These are phyloP conservation scores for Epipyxis sp. DNA, from an alignment of 108 stramenopile species.

Conservation along the genomic window DNA sequence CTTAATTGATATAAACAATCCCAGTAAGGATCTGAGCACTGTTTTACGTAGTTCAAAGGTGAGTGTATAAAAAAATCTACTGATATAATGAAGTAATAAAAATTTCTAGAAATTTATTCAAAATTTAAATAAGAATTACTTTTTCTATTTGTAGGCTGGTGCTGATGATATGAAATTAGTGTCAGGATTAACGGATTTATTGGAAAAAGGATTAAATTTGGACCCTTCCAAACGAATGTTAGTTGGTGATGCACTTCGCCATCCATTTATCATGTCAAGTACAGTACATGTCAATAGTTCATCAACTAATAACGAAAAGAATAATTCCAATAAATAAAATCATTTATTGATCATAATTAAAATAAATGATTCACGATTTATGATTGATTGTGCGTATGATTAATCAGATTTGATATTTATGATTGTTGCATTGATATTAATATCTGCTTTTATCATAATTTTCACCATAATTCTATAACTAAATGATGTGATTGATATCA, in stretches of 20 bases:
- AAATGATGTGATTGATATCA: no score
- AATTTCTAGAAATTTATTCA: conserved; percentile 59
- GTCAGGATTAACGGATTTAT: conserved; percentile 71
- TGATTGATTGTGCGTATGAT: no score
- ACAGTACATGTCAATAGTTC: no score
- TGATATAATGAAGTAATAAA: conserved; percentile 47
- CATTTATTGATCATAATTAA: no score
- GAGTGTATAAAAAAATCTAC: conserved; percentile 47
- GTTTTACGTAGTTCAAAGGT: conserved; percentile 40
- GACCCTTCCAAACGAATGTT: conserved; percentile 73
- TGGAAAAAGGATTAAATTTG: conserved; percentile 73
- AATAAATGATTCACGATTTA: no score
- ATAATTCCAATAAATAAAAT: no score
- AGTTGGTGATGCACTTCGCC: conserved; percentile 60
- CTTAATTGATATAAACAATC: conserved; percentile 35
- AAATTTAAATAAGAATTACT: no score
- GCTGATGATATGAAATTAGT: conserved; percentile 72
- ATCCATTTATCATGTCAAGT: conserved; percentile 64
- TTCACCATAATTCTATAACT: no score
- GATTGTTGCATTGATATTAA: no score
- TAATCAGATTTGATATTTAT: no score
- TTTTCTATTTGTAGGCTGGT: conserved; percentile 40
- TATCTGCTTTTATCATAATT: no score
- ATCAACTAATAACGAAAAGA: no score
- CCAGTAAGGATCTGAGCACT: conserved; percentile 60